Conservation (phyloP, 2,329 filamentous ascomycete genomes). For the Aureobasidium sp. region DNA sequence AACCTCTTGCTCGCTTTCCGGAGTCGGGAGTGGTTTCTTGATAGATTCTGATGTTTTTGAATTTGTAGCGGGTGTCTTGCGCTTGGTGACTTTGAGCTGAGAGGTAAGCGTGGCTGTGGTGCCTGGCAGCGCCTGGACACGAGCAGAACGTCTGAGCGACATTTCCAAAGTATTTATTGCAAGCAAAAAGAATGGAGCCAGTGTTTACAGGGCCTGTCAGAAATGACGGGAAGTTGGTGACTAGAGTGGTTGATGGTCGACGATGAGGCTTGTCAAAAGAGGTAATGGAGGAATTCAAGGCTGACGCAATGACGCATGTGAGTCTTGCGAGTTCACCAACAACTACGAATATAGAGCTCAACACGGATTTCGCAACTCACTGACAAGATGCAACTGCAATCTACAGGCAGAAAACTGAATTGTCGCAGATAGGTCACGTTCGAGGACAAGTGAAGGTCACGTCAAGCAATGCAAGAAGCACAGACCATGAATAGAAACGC, state of each 20-base stretch:
- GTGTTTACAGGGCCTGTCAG: not conserved
- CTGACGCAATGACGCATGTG: conserved; percentile 5
- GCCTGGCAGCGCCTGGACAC: conserved; percentile 28
- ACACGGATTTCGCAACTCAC: no score
- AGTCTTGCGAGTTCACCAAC: not conserved
- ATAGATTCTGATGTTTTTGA: not conserved
- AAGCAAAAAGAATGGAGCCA: not conserved
- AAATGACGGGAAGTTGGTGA: not conserved
- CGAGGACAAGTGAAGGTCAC: not conserved
- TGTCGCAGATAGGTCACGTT: not conserved
- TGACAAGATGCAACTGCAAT: not conserved
- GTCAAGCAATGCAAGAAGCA: not conserved
- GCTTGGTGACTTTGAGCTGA: conserved; percentile 6
- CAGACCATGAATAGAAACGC: conserved; percentile 5
- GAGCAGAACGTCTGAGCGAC: conserved; percentile 47
- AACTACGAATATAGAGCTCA: not conserved
- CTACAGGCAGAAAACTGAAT: not conserved
- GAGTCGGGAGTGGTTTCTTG: not conserved
- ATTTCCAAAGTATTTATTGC: conserved; percentile 28
- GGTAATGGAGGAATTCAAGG: not conserved
- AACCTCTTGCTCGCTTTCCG: not conserved
- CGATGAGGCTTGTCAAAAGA: not conserved
- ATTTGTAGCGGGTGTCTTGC: not conserved
- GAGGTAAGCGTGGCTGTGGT: conserved; percentile 6
- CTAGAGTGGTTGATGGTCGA: not conserved